Evolutionary conservation across 352 stramenopile species (phyloP).

Genomic region (Phytophthora parvispora): DNA sequence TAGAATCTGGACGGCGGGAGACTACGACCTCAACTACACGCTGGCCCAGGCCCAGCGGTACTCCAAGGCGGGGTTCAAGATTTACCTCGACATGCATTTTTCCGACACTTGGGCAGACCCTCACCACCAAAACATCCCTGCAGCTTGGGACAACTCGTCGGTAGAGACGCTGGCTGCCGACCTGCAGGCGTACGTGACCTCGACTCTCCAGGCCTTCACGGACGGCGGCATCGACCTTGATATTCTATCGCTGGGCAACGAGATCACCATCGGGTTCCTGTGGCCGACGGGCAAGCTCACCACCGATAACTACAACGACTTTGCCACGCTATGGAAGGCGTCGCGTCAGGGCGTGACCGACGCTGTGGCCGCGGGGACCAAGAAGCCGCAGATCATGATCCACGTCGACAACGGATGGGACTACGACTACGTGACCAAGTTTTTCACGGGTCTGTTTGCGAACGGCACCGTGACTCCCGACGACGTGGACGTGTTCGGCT

Average conservation of each 20-base stretch:
- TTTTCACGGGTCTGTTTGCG: conserved; percentile 42
- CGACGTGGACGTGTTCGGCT: conserved; percentile 40
- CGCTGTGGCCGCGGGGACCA: conserved; percentile 29
- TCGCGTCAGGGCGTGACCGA: conserved; percentile 38
- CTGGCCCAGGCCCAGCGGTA: conserved; percentile 35
- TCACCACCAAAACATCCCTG: conserved; percentile 30
- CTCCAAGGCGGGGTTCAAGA: conserved; percentile 43
- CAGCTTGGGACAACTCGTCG: conserved; percentile 32
- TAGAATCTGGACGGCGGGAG: conserved; percentile 39
- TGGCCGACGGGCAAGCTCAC: conserved; percentile 32
- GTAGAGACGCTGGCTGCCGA: conserved; percentile 23
- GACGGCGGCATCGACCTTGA: conserved; percentile 37
- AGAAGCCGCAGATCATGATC: conserved; percentile 47
- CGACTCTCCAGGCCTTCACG: conserved; percentile 41
- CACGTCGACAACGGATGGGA: conserved; percentile 51
- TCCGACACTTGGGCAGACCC: conserved; percentile 49
- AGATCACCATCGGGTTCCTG: conserved; percentile 44
- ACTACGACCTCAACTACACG: conserved; percentile 44
- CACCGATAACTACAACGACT: conserved; percentile 38
- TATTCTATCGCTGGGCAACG: conserved; percentile 44
- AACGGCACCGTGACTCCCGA: conserved; percentile 34
- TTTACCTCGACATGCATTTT: conserved; percentile 53
- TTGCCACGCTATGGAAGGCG: conserved; percentile 41
- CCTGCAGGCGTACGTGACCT: conserved; percentile 39
- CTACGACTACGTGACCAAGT: conserved; percentile 37